Percentiles rank a stretch among this genome's conserved stretches.
Evolutionary conservation across 1,139 yeast species (phyloP).

Genomic region (Suhomyces choctaworum): DNA sequence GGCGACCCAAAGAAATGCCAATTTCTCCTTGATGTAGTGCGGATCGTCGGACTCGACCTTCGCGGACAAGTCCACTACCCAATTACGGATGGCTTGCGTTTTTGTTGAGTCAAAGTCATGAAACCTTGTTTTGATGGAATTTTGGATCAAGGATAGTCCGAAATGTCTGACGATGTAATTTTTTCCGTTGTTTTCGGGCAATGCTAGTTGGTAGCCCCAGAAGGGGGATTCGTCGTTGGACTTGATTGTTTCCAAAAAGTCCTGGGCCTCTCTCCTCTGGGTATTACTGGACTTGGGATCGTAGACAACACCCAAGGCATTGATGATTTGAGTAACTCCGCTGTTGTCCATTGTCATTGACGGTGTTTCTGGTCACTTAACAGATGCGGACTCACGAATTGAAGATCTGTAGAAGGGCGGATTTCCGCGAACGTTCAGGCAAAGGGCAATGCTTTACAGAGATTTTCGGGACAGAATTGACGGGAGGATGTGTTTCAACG

Average conservation of each 20-base stretch:
- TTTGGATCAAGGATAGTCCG: constrained; percentile 78
- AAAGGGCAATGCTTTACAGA: too few relatives aligned
- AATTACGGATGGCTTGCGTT: constrained; percentile 67
- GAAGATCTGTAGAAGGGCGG: too few relatives aligned
- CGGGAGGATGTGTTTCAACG: too few relatives aligned
- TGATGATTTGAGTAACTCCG: constrained; percentile 67
- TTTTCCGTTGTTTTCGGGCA: constrained; percentile 57
- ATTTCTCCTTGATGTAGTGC: constrained; percentile 83
- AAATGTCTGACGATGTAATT: constrained; percentile 81
- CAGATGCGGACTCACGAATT: too few relatives aligned
- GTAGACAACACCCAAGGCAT: constrained; percentile 79
- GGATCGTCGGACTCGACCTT: constrained; percentile 70
- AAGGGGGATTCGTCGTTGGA: constrained; percentile 79
- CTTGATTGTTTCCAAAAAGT: constrained; percentile 73
- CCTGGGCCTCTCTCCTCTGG: constrained; percentile 67
- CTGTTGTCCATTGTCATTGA: constrained; percentile 57
- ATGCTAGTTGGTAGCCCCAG: constrained; percentile 89
- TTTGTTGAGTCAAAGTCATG: constrained; percentile 61
- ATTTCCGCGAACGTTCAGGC: not conserved
- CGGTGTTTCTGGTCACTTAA: not conserved
- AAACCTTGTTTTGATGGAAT: constrained; percentile 62
- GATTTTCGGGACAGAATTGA: too few relatives aligned
- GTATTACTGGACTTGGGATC: constrained; percentile 66
- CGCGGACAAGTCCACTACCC: constrained; percentile 79
- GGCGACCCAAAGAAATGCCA: constrained; percentile 89